Conservation (phyloP, 345 rosid genomes). For the Trapa bicornis region DNA sequence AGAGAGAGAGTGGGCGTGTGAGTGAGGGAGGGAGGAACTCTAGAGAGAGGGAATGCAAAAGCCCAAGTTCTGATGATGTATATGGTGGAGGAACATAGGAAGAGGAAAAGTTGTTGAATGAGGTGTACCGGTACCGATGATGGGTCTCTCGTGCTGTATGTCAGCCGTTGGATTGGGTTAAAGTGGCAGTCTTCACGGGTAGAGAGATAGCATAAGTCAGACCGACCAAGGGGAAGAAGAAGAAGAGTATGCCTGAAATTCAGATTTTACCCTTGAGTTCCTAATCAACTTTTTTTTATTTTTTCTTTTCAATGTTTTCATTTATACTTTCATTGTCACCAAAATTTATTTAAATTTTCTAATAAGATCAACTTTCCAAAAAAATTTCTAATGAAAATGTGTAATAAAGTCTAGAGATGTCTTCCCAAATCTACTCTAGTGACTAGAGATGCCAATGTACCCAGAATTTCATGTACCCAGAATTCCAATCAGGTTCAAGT, state of each 20-base stretch:
- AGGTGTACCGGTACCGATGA: slow-evolving; percentile 14
- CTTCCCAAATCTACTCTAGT: too few species aligned
- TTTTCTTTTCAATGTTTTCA: background rate
- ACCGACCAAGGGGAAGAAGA: background rate
- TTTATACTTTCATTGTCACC: background rate
- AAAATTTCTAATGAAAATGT: too few species aligned
- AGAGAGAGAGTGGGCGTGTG: background rate
- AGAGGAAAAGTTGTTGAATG: slow-evolving; percentile 34
- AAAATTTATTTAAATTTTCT: too few species aligned
- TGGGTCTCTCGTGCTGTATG: slow-evolving; percentile 18
- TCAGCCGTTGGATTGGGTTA: slow-evolving; percentile 9
- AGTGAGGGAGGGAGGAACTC: too few species aligned
- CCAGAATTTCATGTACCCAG: too few species aligned
- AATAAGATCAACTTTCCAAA: too few species aligned
- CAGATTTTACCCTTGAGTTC: background rate
- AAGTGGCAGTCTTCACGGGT: slow-evolving; percentile 1
- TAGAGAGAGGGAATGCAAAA: background rate
- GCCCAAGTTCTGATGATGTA: background rate
- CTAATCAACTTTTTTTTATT: background rate
- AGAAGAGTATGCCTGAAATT: background rate
- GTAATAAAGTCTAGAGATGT: too few species aligned
- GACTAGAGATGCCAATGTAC: too few species aligned
- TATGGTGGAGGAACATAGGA: slow-evolving; percentile 7
- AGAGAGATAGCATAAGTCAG: background rate
- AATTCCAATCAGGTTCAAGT: too few species aligned